Evolutionary conservation across 441 rosid species (phyloP).

Genomic region (Flueggea neowawraea): DNA sequence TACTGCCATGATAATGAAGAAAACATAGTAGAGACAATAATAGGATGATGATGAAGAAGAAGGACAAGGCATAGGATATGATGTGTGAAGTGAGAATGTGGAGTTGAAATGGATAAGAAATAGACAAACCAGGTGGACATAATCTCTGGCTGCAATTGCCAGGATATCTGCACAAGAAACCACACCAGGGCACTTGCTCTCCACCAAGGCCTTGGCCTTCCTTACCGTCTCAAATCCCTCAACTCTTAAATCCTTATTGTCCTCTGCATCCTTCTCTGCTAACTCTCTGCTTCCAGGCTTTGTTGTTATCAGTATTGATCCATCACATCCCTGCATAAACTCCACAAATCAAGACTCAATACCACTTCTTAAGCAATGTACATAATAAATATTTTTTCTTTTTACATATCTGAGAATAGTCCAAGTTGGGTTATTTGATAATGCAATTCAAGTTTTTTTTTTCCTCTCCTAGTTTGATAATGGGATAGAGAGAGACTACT

Average conservation of each 20-base stretch:
- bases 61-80: too few relatives aligned
- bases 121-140: slow-evolving; percentile 45
- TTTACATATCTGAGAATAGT: too few relatives aligned
- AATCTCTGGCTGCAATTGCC: slow-evolving; percentile 73
- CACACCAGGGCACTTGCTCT: slow-evolving; percentile 65
- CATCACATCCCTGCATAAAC: slow-evolving; percentile 66
- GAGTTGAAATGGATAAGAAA: not conserved
- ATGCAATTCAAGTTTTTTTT: too few relatives aligned
- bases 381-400: too few relatives aligned
- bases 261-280: slow-evolving; percentile 58
- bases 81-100: not conserved
- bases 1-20: too few relatives aligned
- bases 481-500: too few relatives aligned
- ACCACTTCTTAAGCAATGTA: not conserved
- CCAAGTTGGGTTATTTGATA: too few relatives aligned
- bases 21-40: too few relatives aligned
- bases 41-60: too few relatives aligned
- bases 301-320: slow-evolving; percentile 60
- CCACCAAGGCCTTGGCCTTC: slow-evolving; percentile 67
- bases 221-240: slow-evolving; percentile 58
- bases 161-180: slow-evolving; percentile 88
- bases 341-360: slow-evolving; percentile 10
- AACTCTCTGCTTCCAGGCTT: slow-evolving; percentile 45
- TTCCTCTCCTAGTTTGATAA: too few relatives aligned
- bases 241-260: slow-evolving; percentile 38